Percentiles rank a stretch among this genome's conserved stretches.
phyloP scores from a whole-genome alignment of 2,329 filamentous ascomycete species.

The Sporothrix euskadiensis region DNA sequence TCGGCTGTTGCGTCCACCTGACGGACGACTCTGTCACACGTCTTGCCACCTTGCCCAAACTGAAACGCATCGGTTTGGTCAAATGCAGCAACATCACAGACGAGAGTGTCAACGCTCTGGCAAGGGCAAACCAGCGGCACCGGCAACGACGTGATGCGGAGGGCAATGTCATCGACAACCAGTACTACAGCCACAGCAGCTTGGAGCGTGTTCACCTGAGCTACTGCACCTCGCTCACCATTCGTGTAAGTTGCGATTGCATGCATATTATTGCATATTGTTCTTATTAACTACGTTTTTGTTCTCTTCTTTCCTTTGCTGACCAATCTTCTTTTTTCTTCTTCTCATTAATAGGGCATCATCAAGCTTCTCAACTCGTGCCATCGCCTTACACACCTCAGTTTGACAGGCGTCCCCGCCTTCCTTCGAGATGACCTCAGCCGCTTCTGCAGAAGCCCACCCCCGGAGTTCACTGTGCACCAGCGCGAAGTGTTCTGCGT shows the following conservation, averaged over 20 bases:
- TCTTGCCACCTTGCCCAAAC: constrained; percentile 82
- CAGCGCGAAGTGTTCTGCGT: constrained; percentile 97
- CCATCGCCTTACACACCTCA: constrained; percentile 88
- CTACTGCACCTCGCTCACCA: constrained; percentile 83
- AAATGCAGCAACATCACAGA: constrained; percentile 93
- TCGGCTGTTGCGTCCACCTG: constrained; percentile 89
- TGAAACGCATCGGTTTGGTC: constrained; percentile 91
- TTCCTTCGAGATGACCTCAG: constrained; percentile 86
- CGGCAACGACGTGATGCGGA: constrained; percentile 52
- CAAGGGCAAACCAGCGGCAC: constrained; percentile 63
- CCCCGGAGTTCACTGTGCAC: constrained; percentile 88
- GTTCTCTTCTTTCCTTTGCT: neutral
- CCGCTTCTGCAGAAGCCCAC: constrained; percentile 81
- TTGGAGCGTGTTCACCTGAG: constrained; percentile 94
- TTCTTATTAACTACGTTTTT: neutral
- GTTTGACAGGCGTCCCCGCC: constrained; percentile 87
- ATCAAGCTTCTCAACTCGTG: constrained; percentile 86
- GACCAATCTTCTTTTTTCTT: constrained; percentile 26
- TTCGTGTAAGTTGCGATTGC: constrained; percentile 62
- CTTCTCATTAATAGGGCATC: constrained; percentile 62
- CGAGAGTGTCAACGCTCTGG: constrained; percentile 80
- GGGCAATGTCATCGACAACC: constrained; percentile 51
- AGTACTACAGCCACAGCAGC: constrained; percentile 61
- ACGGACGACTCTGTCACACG: constrained; percentile 88
- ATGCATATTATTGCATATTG: neutral